phyloP scores from a whole-genome alignment of 2,329 filamentous ascomycete genomes.

The Colletotrichum phormii region DNA sequence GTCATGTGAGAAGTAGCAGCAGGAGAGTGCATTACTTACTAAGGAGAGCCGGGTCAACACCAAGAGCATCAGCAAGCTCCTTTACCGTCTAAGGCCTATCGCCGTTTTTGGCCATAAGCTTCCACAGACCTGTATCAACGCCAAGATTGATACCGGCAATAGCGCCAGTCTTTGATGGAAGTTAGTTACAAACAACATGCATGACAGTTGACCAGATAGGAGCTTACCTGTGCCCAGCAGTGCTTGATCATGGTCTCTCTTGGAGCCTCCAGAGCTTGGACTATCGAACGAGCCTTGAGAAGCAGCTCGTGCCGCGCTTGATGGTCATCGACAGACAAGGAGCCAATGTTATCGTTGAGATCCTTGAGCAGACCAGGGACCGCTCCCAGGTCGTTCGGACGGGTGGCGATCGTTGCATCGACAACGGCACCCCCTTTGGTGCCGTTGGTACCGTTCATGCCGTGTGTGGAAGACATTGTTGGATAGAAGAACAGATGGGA shows the following conservation, averaged over 20 bases:
- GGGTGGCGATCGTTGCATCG: conserved; percentile 31
- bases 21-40: neutral
- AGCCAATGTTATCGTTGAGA: neutral
- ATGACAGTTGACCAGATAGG: neutral
- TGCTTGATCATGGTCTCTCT: conserved; percentile 61
- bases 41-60: conserved; percentile 40
- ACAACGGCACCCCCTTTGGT: neutral
- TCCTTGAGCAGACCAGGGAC: conserved; percentile 33
- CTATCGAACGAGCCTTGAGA: conserved; percentile 47
- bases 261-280: conserved; percentile 54
- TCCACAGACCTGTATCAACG: conserved; percentile 51
- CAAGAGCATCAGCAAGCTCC: conserved; percentile 45
- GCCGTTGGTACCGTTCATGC: neutral
- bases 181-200: neutral
- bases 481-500: no score
- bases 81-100: conserved; percentile 43
- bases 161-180: conserved; percentile 38
- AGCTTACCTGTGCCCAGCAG: conserved; percentile 54
- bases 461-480: conserved; percentile 4
- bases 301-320: conserved; percentile 45
- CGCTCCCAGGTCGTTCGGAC: conserved; percentile 35
- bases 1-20: neutral
- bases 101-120: conserved; percentile 45
- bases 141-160: conserved; percentile 45
- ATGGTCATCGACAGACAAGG: neutral